Base-by-base conservation (phyloP, 129 eudicot species). In the Helianthus annuus region DNA sequence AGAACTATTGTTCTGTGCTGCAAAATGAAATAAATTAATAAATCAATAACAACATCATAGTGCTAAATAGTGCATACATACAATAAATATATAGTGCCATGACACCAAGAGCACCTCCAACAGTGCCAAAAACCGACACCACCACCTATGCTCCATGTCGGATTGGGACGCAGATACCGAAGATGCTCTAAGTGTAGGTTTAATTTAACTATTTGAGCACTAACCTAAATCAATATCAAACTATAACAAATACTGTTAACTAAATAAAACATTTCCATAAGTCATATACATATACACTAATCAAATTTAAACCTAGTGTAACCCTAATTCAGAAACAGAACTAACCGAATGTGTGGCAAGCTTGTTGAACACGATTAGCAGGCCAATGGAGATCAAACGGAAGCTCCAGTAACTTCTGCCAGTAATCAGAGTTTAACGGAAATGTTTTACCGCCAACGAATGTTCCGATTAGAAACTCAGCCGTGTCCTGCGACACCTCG, bases 381-480 rank as follows among this genome's bases (percentile, higher is more conserved):
- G 96, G 91, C 98, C 97, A 93, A 76, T 82, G 92, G 56, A 87
- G 95, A 74, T 80, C 86, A 48, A 87, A 83, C 29, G 96, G 90
- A 7, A 88, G 85, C 77, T 93, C 91, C 2, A 93, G 87, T 38
- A 93, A 77, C 74, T 90, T 84, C 78, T 84, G 83, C 98, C 98
- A 93, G 87, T 87, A 93, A 82, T 90, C 98, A 15, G 97, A 87
- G 17, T 34, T 76, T 27, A 90, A 70, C 22, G 91, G 97, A 58
- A 83, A 87, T 55, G 97, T 71, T 75, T 82, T 87, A 76, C 81
- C 91, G 1, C 96, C 98, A 52, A 93, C 87, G 46, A 93, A 90
- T n/a, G 82, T 86, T 55, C 86, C 96, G 77, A 93, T 87, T 19
- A 90, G 64, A 70, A 84, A 85, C 88, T 87, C 98, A 66, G 93